Conservation (phyloP, 2,329 filamentous ascomycete species). For the Exophiala aquamarina region DNA sequence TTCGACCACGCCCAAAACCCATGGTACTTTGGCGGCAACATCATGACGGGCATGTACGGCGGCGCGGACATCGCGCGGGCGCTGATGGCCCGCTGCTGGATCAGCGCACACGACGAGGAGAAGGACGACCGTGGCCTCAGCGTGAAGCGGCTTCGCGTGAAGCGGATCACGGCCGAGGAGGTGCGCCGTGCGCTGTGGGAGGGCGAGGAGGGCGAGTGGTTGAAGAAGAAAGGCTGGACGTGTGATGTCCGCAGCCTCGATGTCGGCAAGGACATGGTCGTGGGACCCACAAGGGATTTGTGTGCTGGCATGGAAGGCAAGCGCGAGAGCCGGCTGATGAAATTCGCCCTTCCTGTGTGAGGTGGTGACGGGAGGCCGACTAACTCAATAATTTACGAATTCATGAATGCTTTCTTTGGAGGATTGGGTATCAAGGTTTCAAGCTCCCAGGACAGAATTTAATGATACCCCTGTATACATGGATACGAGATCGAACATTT, state of each 20-base stretch:
- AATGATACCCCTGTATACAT: too few relatives aligned
- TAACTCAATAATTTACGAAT: background rate
- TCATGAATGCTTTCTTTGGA: too few relatives aligned
- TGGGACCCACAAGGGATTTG: constrained; percentile 16
- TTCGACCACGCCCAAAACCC: constrained; percentile 54
- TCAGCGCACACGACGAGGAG: constrained; percentile 54
- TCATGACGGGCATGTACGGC: constrained; percentile 50
- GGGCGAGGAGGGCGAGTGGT: constrained; percentile 23
- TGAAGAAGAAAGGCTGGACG: constrained; percentile 23
- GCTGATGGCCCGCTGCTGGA: constrained; percentile 52
- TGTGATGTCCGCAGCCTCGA: constrained; percentile 27
- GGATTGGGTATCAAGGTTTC: too few relatives aligned
- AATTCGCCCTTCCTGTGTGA: too few relatives aligned
- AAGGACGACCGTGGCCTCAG: constrained; percentile 51
- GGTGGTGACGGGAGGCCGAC: too few relatives aligned
- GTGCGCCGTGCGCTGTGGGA: constrained; percentile 36
- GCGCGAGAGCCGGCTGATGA: constrained; percentile 12
- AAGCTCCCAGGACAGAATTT: too few relatives aligned
- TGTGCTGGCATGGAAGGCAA: constrained; percentile 19
- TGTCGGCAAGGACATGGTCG: constrained; percentile 22
- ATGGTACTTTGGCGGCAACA: constrained; percentile 54
- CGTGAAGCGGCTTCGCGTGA: constrained; percentile 45
- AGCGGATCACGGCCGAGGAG: constrained; percentile 35
- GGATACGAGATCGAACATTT: too few relatives aligned
- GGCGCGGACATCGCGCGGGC: constrained; percentile 50